Evolutionary conservation across 306 rosid genomes (phyloP), one percentile per base, ranked within the genome.

Genomic region (Dryas alaskensis): DNA sequence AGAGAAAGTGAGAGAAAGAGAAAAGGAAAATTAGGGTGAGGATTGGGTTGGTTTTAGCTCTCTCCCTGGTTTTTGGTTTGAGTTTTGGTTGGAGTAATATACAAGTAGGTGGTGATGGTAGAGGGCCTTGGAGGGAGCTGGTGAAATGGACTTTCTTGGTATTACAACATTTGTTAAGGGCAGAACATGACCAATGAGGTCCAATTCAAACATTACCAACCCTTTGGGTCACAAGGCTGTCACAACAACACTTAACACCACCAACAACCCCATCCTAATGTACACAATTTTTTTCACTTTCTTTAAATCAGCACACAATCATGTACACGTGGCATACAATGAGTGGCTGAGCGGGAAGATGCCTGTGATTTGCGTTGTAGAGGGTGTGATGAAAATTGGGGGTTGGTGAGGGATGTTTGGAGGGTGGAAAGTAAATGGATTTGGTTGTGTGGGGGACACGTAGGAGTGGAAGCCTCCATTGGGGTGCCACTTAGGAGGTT

Each of bases 31-130:
- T 27, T 53, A 66, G 52, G 73, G 81, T 74, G 42, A 49, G 63
- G 77, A 9, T 77, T 62, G 69, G 84, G 68, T 75, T 43, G 49
- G 54, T 47, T 25, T 72, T 55, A 46, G 19, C 10, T 65, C 66
- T 78, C 74, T 70, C 65, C 61, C 70, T 75, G 65, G 54, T 46
- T 78, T 81, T 67, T 64, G 31, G 85, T 75, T 80, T 77, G 65
- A 16, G 80, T 57, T 80, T 78, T 78, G 85, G 85, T 85, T 47
- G 61, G 3, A 40, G 7, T 76, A 80, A 81, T 81, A 75, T 77
- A 72, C 69, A 60, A 16, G 77, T 43, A 53, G 79, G 81, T 51
- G 73, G 7, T 8, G 67, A 17, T 7, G 72, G 9, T 27, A 69
- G 31, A 68, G 37, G 37, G 37, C 37, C 3, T 31, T 31, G 37